Evolutionary conservation across 139 green algal genomes (phyloP), one percentile per base, ranked within the genome.

Genomic region (Edaphochlamys debaryana): DNA sequence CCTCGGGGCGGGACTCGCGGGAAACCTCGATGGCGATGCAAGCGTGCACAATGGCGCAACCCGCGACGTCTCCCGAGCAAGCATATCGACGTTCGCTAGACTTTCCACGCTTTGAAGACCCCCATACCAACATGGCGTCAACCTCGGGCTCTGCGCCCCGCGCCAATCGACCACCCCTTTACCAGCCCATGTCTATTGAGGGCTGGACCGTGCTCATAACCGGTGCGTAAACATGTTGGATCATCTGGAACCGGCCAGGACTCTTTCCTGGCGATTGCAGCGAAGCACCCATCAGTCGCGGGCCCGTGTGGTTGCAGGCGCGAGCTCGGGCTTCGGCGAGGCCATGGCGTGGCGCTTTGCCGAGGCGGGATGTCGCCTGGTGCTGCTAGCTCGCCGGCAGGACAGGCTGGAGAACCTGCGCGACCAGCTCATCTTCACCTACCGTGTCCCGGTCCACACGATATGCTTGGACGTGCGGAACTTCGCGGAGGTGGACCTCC

Each of bases 251-350:
- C 25, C 13, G 6, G 15, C 52, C 13, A 62, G 13, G 29, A 62
- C 17, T 27, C 13, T 62, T 22, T 4, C 9, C 29, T 3, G 9
- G 52, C 15, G 19, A 62, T 62, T 27, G 52, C 13, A 27, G 52
- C 52, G 52, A 22, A 6, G 19, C 52, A 62, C 6, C 52, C 11
- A 13, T 13, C 45, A 54, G 45, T 54, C 45, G 45, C 45, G n/a
- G 9, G 45, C 45, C 45, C 11, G 11, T 54, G 45, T 54, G 13
- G 9, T 62, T 30, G 15, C 75, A 79, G 94, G 92, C 48, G 94
- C 94, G 34, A 94, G 89, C 70, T 81, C 79, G 29, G 94, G 94
- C 48, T 95, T 97, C 70, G 95, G 95, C 0, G 91, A 95, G 79
- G 93, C 93, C 0, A 91, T 84, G 45, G 94, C 95, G 0, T 91